phyloP scores from a whole-genome alignment of 345 rosid genomes.

The Citrus maxima region DNA sequence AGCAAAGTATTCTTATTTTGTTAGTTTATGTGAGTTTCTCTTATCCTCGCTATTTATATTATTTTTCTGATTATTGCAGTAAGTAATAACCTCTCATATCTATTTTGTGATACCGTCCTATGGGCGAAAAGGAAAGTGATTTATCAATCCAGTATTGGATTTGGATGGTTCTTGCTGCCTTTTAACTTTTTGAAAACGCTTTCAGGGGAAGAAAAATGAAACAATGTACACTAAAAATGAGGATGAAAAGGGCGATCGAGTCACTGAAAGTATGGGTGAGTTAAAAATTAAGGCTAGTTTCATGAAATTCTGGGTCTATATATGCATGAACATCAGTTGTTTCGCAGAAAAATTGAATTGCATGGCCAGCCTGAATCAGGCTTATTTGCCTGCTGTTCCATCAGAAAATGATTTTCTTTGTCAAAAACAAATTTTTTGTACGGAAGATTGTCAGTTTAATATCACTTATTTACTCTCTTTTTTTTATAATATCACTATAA shows the following conservation, averaged over 20 bases:
- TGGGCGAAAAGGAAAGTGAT: too few relatives aligned
- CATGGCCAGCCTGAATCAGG: neutral
- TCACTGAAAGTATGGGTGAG: neutral
- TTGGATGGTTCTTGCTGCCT: too few relatives aligned
- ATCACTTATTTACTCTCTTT: neutral
- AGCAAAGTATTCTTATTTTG: neutral
- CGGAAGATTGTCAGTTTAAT: too few relatives aligned
- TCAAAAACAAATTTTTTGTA: neutral
- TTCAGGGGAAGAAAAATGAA: neutral
- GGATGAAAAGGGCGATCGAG: neutral
- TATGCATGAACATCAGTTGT: neutral
- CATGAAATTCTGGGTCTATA: slow-evolving; percentile 1
- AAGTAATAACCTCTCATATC: too few relatives aligned
- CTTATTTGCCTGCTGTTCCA: neutral
- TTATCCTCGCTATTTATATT: neutral
- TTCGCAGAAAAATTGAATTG: neutral
- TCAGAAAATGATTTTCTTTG: neutral
- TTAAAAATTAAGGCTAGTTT: neutral
- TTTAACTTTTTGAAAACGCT: too few relatives aligned
- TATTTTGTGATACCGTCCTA: too few relatives aligned
- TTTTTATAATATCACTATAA: too few relatives aligned
- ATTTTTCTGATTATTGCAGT: too few relatives aligned
- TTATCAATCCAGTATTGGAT: too few relatives aligned
- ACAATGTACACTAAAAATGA: neutral
- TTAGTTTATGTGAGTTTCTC: neutral